A percentile compares a stretch with the other conserved stretches of the same genome.
These are phyloP conservation scores for Leccinum angustisporum DNA, from an alignment of 1,284 basidiomycete genomes.

Conservation along the genomic window DNA sequence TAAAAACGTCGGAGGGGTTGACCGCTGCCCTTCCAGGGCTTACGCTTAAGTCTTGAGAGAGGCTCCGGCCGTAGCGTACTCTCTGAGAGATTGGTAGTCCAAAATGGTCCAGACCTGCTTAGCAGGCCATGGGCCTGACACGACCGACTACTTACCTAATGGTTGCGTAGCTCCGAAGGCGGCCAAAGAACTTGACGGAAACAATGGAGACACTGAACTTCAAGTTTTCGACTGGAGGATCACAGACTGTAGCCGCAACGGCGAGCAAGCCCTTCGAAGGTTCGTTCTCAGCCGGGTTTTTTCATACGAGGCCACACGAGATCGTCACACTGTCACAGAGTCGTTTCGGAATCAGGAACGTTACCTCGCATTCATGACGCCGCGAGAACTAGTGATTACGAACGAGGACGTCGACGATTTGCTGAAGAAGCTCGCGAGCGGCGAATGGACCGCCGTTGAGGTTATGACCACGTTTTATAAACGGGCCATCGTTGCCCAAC, in stretches of 20 bases:
- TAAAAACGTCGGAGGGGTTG: not conserved
- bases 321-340: not conserved
- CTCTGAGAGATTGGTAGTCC: not conserved
- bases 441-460: no score
- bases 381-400: no score
- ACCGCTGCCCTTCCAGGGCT: not conserved
- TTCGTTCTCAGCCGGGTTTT: not conserved
- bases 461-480: no score
- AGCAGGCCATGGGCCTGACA: no score
- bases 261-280: not conserved
- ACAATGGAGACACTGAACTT: not conserved
- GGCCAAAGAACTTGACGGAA: not conserved
- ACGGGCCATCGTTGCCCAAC: conserved; percentile 20
- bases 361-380: no score
- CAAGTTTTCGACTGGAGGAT: not conserved
- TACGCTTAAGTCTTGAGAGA: not conserved
- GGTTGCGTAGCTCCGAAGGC: not conserved
- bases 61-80: not conserved
- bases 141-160: no score
- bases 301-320: not conserved
- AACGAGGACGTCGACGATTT: no score
- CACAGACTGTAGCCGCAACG: not conserved
- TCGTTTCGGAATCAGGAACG: no score
- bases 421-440: no score
- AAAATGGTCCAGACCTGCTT: not conserved